A percentile compares a stretch with the other conserved stretches of the same genome.
Evolutionary conservation across 2,329 filamentous ascomycete genomes (phyloP).

Genomic region (Akanthomyces lecanii): DNA sequence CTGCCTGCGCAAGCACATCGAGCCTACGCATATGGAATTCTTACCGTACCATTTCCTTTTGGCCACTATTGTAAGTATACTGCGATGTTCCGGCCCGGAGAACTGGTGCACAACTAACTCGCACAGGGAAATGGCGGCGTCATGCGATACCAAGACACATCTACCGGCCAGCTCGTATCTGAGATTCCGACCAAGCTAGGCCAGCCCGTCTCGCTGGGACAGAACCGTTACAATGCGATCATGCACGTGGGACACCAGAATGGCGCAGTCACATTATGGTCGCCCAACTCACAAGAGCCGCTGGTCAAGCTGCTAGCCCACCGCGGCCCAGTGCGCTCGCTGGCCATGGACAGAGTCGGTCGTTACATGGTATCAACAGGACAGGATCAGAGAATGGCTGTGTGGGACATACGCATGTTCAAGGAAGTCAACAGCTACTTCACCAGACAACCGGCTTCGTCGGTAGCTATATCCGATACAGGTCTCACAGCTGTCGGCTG

Average conservation of each 20-base stretch:
- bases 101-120: constrained; percentile 25
- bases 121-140: constrained; percentile 69
- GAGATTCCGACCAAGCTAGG: constrained; percentile 84
- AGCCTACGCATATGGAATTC: constrained; percentile 92
- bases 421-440: constrained; percentile 88
- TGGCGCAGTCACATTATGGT: constrained; percentile 92
- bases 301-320: constrained; percentile 90
- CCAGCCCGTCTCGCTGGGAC: constrained; percentile 73
- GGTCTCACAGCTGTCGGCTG: constrained; percentile 85
- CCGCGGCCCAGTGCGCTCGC: constrained; percentile 76
- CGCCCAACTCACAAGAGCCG: constrained; percentile 80
- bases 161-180: constrained; percentile 81
- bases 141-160: constrained; percentile 92
- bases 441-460: constrained; percentile 75
- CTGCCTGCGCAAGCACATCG: constrained; percentile 82
- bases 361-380: constrained; percentile 94
- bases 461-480: constrained; percentile 82
- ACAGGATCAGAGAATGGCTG: constrained; percentile 85
- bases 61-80: constrained; percentile 66
- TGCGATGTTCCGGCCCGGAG: constrained; percentile 18
- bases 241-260: constrained; percentile 93
- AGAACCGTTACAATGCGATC: constrained; percentile 91
- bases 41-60: constrained; percentile 94
- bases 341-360: constrained; percentile 84
- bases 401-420: constrained; percentile 95